Base-by-base conservation (phyloP, 148 eudicot species). In the Rhododendron simsii region DNA sequence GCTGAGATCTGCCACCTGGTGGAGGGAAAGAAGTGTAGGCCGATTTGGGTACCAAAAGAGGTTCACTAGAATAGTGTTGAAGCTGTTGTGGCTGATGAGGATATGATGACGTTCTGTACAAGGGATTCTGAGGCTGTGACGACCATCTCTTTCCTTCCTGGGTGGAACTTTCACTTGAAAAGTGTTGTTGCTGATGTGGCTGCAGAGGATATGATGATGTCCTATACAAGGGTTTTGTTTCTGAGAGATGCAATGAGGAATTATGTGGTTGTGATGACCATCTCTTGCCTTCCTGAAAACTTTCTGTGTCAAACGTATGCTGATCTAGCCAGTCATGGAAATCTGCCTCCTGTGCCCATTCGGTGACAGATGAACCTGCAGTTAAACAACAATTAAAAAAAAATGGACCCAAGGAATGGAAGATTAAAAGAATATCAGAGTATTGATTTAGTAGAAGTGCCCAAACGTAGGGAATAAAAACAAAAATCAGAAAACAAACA, bases 21-120 rank as follows among this genome's bases (percentile, higher is more conserved):
- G 95, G 93, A 81, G 98, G 98, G 82, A 87, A 95, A 45, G 98
- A 93, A 75, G 96, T 93, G 89, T 91, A 97, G 55, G 98, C 90
- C 73, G 96, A 93, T 83, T 91, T 91, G 55, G 94, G 94, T 30
- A 89, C 86, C 79, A 93, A 89, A 81, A 92, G 87, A 65, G 98
- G 93, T 47, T 95, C 98, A 75, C 91, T 90, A 14, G 91, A 89
- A 81, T 90, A 91, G 83, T 92, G 93, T 47, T 89, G 93, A 48
- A 87, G 96, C 74, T 87, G 90, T 30, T 86, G 89, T 76, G 86
- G 93, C 73, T 55, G 91, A 57, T 89, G 90, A 84, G 96, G 96
- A 82, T 92, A 92, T 81, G 94, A 91, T 13, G 96, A 91, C 67
- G 96, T 87, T 65, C 96, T 90, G 86, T 89, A 84, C 85, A 93